Conservation (phyloP, 495 filamentous ascomycete genomes). For the Astrothelium macrocarpum region DNA sequence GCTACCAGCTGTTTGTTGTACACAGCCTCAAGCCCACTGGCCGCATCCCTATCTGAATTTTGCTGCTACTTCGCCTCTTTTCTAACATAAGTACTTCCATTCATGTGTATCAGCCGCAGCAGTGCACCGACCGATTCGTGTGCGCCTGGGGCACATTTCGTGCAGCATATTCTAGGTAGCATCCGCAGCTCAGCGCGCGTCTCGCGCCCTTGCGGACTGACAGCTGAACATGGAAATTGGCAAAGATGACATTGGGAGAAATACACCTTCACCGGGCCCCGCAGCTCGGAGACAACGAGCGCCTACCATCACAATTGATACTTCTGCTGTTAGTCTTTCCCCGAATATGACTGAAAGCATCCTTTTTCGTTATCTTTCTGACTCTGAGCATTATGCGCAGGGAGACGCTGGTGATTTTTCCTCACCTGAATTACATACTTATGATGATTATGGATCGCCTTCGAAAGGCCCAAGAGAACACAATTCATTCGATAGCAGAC, state of each 20-base stretch:
- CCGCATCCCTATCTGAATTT: neutral
- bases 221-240: neutral
- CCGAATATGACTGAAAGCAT: slow-evolving; percentile 24
- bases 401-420: slow-evolving; percentile 22
- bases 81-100: neutral
- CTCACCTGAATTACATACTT: slow-evolving; percentile 15
- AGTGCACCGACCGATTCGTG: neutral
- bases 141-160: neutral
- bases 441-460: slow-evolving; percentile 26
- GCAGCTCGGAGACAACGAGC: slow-evolving; percentile 12
- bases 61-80: neutral
- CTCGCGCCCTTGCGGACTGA: neutral
- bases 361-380: slow-evolving; percentile 20
- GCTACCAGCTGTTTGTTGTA: neutral
- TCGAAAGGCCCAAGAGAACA: slow-evolving; percentile 50
- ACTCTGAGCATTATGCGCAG: slow-evolving; percentile 24
- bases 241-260: neutral
- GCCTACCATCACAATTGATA: slow-evolving; percentile 70
- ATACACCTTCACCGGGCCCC: neutral
- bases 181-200: neutral
- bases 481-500: slow-evolving; percentile 65
- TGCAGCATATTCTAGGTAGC: neutral
- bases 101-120: slow-evolving; percentile 4
- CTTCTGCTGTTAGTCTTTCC: slow-evolving; percentile 51
- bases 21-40: neutral